Conservation (phyloP, 2,329 filamentous ascomycete genomes). For the Pezicula radicicola region DNA sequence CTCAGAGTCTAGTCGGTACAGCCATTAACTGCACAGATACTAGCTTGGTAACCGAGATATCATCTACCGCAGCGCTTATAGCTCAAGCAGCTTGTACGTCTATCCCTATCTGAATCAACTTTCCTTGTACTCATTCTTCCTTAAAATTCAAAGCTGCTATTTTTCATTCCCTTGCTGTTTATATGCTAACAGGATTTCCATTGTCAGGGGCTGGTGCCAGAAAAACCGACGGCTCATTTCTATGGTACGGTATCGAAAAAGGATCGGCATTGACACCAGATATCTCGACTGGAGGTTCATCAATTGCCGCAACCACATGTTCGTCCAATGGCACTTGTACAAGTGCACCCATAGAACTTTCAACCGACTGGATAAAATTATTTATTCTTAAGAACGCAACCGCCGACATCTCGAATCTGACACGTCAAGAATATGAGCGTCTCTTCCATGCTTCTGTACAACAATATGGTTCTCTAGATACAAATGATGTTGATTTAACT, state of each 20-base stretch:
- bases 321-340: constrained; percentile 1
- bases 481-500: constrained; percentile 3
- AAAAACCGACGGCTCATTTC: background rate
- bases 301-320: background rate
- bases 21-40: constrained; percentile 4
- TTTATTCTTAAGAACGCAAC: constrained; percentile 4
- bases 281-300: background rate
- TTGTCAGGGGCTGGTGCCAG: constrained; percentile 1
- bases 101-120: background rate
- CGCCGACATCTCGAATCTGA: constrained; percentile 23
- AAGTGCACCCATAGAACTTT: background rate
- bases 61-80: constrained; percentile 2
- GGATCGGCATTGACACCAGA: background rate
- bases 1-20: constrained; percentile 6
- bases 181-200: background rate
- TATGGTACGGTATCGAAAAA: constrained; percentile 8
- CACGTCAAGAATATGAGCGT: constrained; percentile 20
- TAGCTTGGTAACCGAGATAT: background rate
- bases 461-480: constrained; percentile 20
- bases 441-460: constrained; percentile 24
- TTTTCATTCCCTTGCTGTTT: background rate
- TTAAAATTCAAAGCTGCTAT: background rate
- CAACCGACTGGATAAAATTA: constrained; percentile 2
- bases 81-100: constrained; percentile 2
- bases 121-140: background rate